phyloP scores from a whole-genome alignment of 306 rosid genomes.

The Quercus ilex region DNA sequence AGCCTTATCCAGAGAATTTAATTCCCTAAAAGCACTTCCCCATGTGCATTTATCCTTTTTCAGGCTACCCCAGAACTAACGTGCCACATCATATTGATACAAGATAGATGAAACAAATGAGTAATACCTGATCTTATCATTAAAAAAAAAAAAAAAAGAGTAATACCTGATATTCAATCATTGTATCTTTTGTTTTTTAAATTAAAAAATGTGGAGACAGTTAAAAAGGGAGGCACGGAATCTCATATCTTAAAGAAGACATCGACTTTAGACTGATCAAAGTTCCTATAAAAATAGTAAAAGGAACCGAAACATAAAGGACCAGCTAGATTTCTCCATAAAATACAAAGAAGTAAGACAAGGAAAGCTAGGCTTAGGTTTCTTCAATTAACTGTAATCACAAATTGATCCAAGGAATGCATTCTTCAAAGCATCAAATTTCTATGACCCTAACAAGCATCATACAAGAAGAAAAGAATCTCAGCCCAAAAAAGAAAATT shows the following conservation, averaged over 20 bases:
- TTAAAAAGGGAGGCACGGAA: slow-evolving; percentile 34
- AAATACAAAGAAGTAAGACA: slow-evolving; percentile 24
- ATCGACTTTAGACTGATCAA: slow-evolving; percentile 14
- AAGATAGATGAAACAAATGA: slow-evolving; percentile 32
- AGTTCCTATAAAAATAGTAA: slow-evolving; percentile 8
- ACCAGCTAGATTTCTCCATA: slow-evolving; percentile 18
- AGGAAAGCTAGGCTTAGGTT: slow-evolving; percentile 32
- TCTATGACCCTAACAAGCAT: slow-evolving; percentile 28
- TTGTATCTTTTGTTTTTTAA: slow-evolving; percentile 11
- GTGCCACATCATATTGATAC: slow-evolving; percentile 24
- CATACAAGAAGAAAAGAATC: slow-evolving; percentile 29
- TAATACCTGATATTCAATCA: slow-evolving; percentile 49
- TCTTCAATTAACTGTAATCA: slow-evolving; percentile 24
- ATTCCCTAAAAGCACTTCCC: slow-evolving; percentile 33
- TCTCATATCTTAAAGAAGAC: slow-evolving; percentile 19
- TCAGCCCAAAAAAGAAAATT: no score
- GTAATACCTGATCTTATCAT: slow-evolving; percentile 19
- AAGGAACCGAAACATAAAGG: neutral
- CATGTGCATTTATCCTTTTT: slow-evolving; percentile 51
- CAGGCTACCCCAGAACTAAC: slow-evolving; percentile 37
- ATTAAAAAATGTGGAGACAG: slow-evolving; percentile 31
- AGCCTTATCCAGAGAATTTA: slow-evolving; percentile 30
- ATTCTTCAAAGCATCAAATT: slow-evolving; percentile 32
- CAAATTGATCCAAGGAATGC: slow-evolving; percentile 21
- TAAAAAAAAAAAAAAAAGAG: no score